A percentile compares a stretch with the other conserved stretches of the same genome.
phyloP scores from a whole-genome alignment of 768 basidiomycete genomes.

The Neoboletus magnificus region DNA sequence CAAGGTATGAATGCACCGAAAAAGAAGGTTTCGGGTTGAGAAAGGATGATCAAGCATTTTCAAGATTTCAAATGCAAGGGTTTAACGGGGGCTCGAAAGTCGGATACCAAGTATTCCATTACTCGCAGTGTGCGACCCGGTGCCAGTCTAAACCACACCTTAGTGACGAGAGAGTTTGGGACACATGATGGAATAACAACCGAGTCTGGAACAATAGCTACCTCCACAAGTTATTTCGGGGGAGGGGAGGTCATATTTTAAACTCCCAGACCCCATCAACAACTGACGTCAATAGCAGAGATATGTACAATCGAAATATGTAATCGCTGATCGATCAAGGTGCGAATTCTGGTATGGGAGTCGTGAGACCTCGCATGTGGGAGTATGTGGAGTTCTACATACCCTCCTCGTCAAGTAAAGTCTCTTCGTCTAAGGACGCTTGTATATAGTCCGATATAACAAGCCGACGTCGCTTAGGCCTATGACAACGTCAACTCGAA shows the following conservation, averaged over 20 bases:
- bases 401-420: slow-evolving; percentile 83
- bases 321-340: slow-evolving; percentile 13
- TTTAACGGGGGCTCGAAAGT: not conserved
- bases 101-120: not conserved
- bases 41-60: not conserved
- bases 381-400: not conserved
- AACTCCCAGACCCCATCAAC: not conserved
- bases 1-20: too few relatives aligned
- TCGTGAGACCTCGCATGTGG: not conserved
- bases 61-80: not conserved
- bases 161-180: not conserved
- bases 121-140: not conserved
- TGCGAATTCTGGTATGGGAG: slow-evolving; percentile 19
- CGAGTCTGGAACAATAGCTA: not conserved
- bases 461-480: slow-evolving; percentile 78
- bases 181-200: not conserved
- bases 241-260: not conserved
- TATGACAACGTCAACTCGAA: slow-evolving; percentile 30
- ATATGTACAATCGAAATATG: not conserved
- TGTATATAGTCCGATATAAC: slow-evolving; percentile 75
- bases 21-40: not conserved
- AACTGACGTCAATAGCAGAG: not conserved
- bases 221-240: not conserved
- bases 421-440: slow-evolving; percentile 79
- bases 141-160: not conserved